These are phyloP conservation scores for Hanseniaspora hatyaiensis DNA, from an alignment of 805 yeast species.

Conservation along the genomic window DNA sequence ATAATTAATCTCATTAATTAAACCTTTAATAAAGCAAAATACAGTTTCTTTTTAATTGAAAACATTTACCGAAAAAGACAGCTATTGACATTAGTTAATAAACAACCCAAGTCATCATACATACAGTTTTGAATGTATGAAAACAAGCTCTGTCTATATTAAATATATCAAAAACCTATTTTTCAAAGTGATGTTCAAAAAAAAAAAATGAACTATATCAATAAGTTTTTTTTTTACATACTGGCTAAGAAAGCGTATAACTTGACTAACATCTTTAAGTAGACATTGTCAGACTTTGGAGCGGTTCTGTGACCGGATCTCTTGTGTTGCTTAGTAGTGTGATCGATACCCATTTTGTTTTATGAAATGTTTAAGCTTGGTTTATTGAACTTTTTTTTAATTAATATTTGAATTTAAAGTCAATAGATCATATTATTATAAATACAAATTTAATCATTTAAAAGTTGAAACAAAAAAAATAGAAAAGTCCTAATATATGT, in stretches of 20 bases:
- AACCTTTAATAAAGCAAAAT: slow-evolving; percentile 8
- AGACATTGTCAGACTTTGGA: slow-evolving; percentile 98
- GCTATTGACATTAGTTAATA: not conserved
- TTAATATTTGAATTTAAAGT: not conserved
- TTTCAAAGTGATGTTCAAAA: too few relatives aligned
- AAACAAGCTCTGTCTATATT: too few relatives aligned
- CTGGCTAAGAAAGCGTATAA: slow-evolving; percentile 99
- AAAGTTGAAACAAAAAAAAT: too few relatives aligned
- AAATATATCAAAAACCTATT: too few relatives aligned
- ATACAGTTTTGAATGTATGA: too few relatives aligned
- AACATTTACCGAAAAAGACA: not conserved
- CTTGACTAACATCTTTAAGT: slow-evolving; percentile 95
- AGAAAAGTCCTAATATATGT: too few relatives aligned
- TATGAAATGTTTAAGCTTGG: slow-evolving; percentile 11
- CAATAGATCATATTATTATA: not conserved
- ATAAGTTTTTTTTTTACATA: slow-evolving; percentile 41
- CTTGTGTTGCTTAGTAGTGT: slow-evolving; percentile 89
- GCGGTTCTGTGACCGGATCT: slow-evolving; percentile 95
- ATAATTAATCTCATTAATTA: not conserved
- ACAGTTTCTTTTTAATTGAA: slow-evolving; percentile 7
- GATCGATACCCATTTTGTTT: slow-evolving; percentile 86
- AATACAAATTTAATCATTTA: slow-evolving; percentile 27
- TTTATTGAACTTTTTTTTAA: slow-evolving; percentile 4
- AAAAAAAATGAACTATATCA: slow-evolving; percentile 6
- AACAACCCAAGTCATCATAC: too few relatives aligned